A percentile compares a stretch with the other conserved stretches of the same genome.
Conservation (phyloP, 2,329 filamentous ascomycete genomes). For the Stemphylium beticola region DNA sequence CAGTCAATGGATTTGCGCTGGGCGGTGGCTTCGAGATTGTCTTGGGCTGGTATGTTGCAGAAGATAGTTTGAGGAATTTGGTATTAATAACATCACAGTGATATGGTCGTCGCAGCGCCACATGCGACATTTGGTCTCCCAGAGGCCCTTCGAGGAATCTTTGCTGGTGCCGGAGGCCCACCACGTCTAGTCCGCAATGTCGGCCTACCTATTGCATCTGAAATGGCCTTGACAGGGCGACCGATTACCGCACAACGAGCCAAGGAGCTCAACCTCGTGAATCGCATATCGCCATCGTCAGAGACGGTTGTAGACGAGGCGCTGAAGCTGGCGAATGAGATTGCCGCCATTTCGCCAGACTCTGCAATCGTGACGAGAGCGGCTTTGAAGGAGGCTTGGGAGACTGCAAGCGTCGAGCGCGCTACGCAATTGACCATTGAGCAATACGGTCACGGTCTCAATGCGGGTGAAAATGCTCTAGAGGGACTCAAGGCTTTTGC, state of each 20-base stretch:
- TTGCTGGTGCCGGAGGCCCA: constrained; percentile 60
- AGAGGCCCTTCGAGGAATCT: constrained; percentile 62
- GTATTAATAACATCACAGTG: constrained; percentile 41
- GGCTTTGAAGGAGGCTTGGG: constrained; percentile 43
- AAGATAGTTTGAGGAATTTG: background rate
- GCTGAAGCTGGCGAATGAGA: constrained; percentile 44
- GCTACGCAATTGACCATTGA: constrained; percentile 53
- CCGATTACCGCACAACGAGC: constrained; percentile 55
- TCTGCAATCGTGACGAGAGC: constrained; percentile 47
- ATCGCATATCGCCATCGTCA: constrained; percentile 47
- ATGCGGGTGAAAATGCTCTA: constrained; percentile 56
- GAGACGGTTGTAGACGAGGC: constrained; percentile 46
- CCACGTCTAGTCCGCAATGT: constrained; percentile 58
- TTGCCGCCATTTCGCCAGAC: constrained; percentile 47
- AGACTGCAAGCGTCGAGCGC: constrained; percentile 45
- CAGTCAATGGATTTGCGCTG: constrained; percentile 64
- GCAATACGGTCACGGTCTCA: constrained; percentile 50
- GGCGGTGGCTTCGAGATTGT: constrained; percentile 65
- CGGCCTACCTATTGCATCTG: constrained; percentile 57
- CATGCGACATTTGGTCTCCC: constrained; percentile 60
- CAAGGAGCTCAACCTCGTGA: constrained; percentile 51
- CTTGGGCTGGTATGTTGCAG: constrained; percentile 57
- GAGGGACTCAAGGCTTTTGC: constrained; percentile 61
- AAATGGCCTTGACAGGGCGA: constrained; percentile 58
- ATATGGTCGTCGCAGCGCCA: constrained; percentile 61